Evolutionary conservation across 352 stramenopile species (phyloP).

Genomic region (Pseudoperonospora humuli): DNA sequence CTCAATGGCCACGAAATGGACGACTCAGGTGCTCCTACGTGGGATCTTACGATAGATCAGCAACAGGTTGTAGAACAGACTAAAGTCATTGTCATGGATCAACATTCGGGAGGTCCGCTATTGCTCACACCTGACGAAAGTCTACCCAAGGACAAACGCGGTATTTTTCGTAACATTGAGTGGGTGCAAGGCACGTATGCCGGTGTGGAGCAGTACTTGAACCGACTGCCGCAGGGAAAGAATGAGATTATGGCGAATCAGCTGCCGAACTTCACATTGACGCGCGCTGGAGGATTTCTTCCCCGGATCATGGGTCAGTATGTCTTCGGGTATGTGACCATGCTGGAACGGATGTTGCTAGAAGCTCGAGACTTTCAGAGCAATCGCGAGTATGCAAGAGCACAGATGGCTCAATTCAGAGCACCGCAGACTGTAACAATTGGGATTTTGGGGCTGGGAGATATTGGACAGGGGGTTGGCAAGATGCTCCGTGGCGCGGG

Average conservation of each 20-base stretch:
- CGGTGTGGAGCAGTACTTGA: slow-evolving; percentile 51
- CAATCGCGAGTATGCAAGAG: slow-evolving; percentile 28
- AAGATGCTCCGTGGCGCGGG: slow-evolving; percentile 35
- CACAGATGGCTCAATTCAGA: slow-evolving; percentile 36
- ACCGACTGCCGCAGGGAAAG: slow-evolving; percentile 15
- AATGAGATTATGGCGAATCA: too few relatives aligned
- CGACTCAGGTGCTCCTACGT: slow-evolving; percentile 11
- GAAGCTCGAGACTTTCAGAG: slow-evolving; percentile 34
- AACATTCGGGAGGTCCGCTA: slow-evolving; percentile 32
- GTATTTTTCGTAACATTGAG: slow-evolving; percentile 35
- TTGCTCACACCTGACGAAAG: slow-evolving; percentile 25
- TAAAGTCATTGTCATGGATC: slow-evolving; percentile 31
- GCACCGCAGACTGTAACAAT: slow-evolving; percentile 41
- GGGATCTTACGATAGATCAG: slow-evolving; percentile 25
- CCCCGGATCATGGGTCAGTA: slow-evolving; percentile 57
- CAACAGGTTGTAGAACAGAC: slow-evolving; percentile 21
- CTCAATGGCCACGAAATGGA: slow-evolving; percentile 24
- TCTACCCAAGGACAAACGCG: slow-evolving; percentile 21
- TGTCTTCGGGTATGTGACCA: slow-evolving; percentile 47
- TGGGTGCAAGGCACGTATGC: slow-evolving; percentile 70
- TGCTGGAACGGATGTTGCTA: slow-evolving; percentile 57
- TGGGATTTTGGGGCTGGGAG: slow-evolving; percentile 47
- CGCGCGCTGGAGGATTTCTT: slow-evolving; percentile 47
- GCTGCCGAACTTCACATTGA: slow-evolving; percentile 34
- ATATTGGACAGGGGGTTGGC: slow-evolving; percentile 55